These are phyloP conservation scores for Rhizopogon vesiculosus DNA, from an alignment of 768 basidiomycete genomes.

Conservation along the genomic window DNA sequence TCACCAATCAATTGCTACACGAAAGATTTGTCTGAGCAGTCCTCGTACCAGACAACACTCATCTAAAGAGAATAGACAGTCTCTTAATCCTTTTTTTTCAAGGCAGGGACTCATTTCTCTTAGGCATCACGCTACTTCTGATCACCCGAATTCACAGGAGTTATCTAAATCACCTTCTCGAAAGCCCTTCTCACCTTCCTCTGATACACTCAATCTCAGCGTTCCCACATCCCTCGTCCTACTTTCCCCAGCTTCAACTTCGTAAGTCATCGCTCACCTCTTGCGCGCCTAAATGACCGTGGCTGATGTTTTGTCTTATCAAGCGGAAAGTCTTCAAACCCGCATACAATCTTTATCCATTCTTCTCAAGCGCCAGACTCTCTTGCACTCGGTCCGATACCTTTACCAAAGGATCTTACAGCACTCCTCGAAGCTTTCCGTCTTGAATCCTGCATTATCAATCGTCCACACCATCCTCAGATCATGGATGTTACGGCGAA, in stretches of 20 bases:
- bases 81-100: slow-evolving; percentile 20
- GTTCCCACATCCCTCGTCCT: slow-evolving; percentile 25
- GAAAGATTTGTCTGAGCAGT: slow-evolving; percentile 25
- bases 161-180: slow-evolving; percentile 7
- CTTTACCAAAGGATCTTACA: slow-evolving; percentile 26
- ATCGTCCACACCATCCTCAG: slow-evolving; percentile 23
- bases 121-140: slow-evolving; percentile 2
- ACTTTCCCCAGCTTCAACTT: neutral
- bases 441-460: slow-evolving; percentile 25
- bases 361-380: slow-evolving; percentile 13
- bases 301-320: neutral
- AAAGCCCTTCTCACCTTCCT: slow-evolving; percentile 6
- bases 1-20: slow-evolving; percentile 27
- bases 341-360: slow-evolving; percentile 24
- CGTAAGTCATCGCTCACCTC: slow-evolving; percentile 11
- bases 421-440: slow-evolving; percentile 26
- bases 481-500: slow-evolving; percentile 55
- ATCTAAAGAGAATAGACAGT: slow-evolving; percentile 16
- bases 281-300: neutral
- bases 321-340: slow-evolving; percentile 16
- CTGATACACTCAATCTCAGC: slow-evolving; percentile 18
- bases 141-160: slow-evolving; percentile 16
- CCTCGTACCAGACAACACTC: slow-evolving; percentile 21
- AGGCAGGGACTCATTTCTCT: slow-evolving; percentile 12
- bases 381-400: slow-evolving; percentile 18